Percentiles rank a stretch among this genome's conserved stretches.
Conservation (phyloP, 2,329 filamentous ascomycete genomes). For the Stagonosporopsis vannaccii region DNA sequence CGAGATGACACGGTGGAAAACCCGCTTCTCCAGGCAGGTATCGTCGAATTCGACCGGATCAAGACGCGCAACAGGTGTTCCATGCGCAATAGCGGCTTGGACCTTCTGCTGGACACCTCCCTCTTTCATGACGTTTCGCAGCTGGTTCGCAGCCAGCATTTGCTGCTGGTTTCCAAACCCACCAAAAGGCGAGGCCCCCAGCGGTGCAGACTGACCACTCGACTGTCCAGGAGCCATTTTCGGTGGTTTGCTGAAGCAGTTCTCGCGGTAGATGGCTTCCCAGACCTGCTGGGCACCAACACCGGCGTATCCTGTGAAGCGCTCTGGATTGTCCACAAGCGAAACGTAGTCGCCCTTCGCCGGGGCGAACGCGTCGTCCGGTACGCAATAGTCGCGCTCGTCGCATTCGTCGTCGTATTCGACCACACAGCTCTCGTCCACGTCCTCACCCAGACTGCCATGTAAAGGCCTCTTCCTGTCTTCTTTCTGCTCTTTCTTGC, state of each 20-base stretch:
- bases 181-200: conserved; percentile 50
- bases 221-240: conserved; percentile 39
- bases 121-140: conserved; percentile 66
- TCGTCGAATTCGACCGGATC: conserved; percentile 80
- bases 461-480: conserved; percentile 76
- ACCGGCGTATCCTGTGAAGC: conserved; percentile 93
- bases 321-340: conserved; percentile 88
- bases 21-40: conserved; percentile 96
- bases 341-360: conserved; percentile 97
- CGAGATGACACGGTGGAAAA: conserved; percentile 93
- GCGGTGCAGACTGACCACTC: conserved; percentile 41
- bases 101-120: conserved; percentile 69
- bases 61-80: conserved; percentile 65
- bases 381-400: conserved; percentile 94
- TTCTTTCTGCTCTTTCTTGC: conserved; percentile 74
- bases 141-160: conserved; percentile 65
- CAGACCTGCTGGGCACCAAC: conserved; percentile 87
- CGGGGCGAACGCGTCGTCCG: conserved; percentile 86
- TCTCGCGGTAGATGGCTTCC: conserved; percentile 96
- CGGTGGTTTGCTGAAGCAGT: conserved; percentile 76
- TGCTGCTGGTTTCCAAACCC: conserved; percentile 55
- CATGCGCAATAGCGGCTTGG: conserved; percentile 60
- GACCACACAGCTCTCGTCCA: conserved; percentile 94
- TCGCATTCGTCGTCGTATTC: conserved; percentile 98
- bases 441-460: conserved; percentile 81